phyloP scores from a whole-genome alignment of 129 eudicot genomes.

The Daucus carota region DNA sequence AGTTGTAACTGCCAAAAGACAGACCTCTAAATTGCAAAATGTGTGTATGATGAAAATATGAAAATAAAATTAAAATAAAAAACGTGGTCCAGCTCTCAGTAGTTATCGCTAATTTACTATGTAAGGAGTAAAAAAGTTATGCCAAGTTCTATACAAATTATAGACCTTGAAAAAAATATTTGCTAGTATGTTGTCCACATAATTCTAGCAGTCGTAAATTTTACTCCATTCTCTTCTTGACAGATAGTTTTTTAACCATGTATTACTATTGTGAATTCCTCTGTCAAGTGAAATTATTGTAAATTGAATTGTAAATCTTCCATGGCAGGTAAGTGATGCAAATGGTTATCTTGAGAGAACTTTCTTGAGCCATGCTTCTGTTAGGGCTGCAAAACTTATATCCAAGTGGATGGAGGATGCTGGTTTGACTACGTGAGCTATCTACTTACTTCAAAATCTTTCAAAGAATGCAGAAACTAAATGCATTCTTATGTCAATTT shows the following conservation, averaged over 20 bases:
- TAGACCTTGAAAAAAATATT: not conserved
- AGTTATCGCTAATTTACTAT: not conserved
- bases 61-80: not conserved
- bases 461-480: conserved; percentile 8
- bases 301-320: not conserved
- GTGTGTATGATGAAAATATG: not conserved
- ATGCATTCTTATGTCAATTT: conserved; percentile 18
- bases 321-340: conserved; percentile 74
- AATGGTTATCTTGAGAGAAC: conserved; percentile 83
- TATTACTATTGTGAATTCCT: not conserved
- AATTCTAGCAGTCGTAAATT: not conserved
- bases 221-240: not conserved
- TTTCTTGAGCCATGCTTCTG: conserved; percentile 84
- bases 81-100: not conserved
- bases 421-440: conserved; percentile 84
- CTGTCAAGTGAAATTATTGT: not conserved
- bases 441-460: conserved; percentile 9
- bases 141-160: not conserved
- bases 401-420: conserved; percentile 94
- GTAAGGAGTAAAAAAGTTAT: not conserved
- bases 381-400: conserved; percentile 69
- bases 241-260: not conserved
- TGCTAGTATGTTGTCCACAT: not conserved
- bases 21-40: not conserved
- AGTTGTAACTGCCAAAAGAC: not conserved